Conservation (phyloP, 2,329 filamentous ascomycete species). For the Epichloe sylvatica region DNA sequence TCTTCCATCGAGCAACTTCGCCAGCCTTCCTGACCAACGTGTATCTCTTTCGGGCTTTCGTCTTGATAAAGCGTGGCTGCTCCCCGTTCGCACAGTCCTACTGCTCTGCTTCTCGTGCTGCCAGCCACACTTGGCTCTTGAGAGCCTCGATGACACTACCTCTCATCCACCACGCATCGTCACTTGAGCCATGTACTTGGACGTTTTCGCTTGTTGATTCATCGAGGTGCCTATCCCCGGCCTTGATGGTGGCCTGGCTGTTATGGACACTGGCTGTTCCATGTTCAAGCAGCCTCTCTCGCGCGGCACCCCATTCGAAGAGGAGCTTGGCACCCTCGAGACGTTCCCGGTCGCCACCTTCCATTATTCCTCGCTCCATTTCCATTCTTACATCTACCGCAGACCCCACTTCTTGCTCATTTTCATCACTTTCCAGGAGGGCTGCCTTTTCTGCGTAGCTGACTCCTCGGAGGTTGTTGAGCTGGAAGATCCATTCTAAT, state of each 20-base stretch:
- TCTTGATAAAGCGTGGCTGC: not conserved
- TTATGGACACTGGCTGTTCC: conserved; percentile 13
- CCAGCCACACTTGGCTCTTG: conserved; percentile 41
- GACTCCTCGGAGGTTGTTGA: conserved; percentile 39
- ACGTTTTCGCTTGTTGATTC: conserved; percentile 12
- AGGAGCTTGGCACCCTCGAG: conserved; percentile 37
- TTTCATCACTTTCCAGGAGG: conserved; percentile 39
- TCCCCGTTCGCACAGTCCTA: conserved; percentile 5
- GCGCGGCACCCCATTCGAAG: conserved; percentile 42
- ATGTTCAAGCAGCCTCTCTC: conserved; percentile 20
- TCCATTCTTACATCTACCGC: conserved; percentile 59
- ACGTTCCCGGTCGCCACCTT: conserved; percentile 25
- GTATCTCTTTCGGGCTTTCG: not conserved
- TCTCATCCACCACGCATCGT: conserved; percentile 38
- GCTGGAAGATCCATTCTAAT: conserved; percentile 62
- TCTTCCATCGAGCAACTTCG: not conserved
- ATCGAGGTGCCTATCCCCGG: conserved; percentile 12
- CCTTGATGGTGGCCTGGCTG: conserved; percentile 22
- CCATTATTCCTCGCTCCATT: conserved; percentile 37
- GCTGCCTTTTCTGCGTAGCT: conserved; percentile 54
- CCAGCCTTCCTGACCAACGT: not conserved
- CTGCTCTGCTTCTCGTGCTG: conserved; percentile 23
- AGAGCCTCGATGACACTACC: conserved; percentile 41
- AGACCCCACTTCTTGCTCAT: conserved; percentile 33
- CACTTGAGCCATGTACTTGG: conserved; percentile 9